These are phyloP conservation scores for Ceriops tagal DNA, from an alignment of 345 rosid genomes.

Conservation along the genomic window DNA sequence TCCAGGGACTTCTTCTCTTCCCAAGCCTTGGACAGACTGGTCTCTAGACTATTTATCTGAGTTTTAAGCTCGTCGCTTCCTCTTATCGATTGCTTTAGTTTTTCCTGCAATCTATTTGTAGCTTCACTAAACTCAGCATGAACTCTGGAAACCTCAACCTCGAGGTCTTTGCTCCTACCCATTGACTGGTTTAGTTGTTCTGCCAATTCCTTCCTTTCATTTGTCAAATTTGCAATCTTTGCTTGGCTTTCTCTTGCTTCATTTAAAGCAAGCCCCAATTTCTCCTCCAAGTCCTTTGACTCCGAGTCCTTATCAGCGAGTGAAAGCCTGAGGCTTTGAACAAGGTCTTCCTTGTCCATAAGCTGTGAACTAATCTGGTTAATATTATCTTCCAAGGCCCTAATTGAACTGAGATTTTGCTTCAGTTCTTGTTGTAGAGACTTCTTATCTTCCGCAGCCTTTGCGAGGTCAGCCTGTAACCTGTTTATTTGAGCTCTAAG, in stretches of 20 bases:
- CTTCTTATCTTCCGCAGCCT: constrained; percentile 54
- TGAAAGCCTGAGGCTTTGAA: constrained; percentile 43
- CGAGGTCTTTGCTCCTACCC: constrained; percentile 45
- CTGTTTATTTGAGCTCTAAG: constrained; percentile 47
- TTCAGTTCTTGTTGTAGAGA: constrained; percentile 52
- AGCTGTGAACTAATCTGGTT: constrained; percentile 56
- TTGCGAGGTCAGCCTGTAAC: constrained; percentile 46
- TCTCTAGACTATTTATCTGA: constrained; percentile 52
- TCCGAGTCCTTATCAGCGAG: constrained; percentile 55
- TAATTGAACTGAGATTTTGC: constrained; percentile 47
- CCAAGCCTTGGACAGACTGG: constrained; percentile 43
- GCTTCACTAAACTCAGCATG: constrained; percentile 49
- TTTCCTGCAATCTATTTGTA: constrained; percentile 43
- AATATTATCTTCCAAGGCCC: constrained; percentile 50
- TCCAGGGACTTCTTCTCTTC: constrained; percentile 59
- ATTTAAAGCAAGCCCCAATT: constrained; percentile 39
- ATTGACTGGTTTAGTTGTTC: constrained; percentile 49
- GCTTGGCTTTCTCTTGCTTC: constrained; percentile 38
- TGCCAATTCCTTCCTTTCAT: constrained; percentile 55
- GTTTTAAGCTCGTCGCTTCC: constrained; percentile 43
- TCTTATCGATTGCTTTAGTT: constrained; percentile 43
- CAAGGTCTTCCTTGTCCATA: constrained; percentile 50
- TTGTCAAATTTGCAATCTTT: constrained; percentile 40
- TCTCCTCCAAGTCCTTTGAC: constrained; percentile 47
- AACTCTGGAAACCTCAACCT: constrained; percentile 54